Evolutionary conservation across 129 eudicot species (phyloP).

Genomic region (Saussurea involucrata): DNA sequence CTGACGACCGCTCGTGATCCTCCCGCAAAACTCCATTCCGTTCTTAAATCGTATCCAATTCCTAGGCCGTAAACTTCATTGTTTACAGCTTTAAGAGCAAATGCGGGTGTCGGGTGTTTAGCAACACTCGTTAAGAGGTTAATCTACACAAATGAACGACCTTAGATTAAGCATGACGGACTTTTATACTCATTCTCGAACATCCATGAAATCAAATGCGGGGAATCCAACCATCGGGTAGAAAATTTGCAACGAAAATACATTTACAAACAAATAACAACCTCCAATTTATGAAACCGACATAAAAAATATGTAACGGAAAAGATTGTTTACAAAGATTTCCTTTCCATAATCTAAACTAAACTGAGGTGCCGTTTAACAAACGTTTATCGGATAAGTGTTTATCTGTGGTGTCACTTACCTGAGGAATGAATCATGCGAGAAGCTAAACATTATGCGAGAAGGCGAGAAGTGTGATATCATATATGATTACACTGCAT

Average conservation of each 20-base stretch:
- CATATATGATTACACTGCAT: too few relatives aligned
- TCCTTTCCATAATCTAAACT: background rate
- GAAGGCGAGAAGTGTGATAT: too few relatives aligned
- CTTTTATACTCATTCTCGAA: background rate
- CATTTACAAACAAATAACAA: background rate
- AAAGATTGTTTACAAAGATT: background rate
- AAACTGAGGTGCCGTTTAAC: too few relatives aligned
- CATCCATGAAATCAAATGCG: background rate
- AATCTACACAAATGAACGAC: slow-evolving; percentile 30
- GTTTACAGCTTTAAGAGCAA: slow-evolving; percentile 31
- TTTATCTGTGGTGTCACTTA: too few relatives aligned
- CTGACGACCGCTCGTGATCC: slow-evolving; percentile 41
- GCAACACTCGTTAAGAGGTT: slow-evolving; percentile 17
- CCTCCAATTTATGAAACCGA: background rate
- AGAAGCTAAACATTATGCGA: too few relatives aligned
- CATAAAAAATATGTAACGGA: background rate
- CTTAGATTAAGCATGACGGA: background rate
- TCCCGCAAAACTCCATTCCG: slow-evolving; percentile 45
- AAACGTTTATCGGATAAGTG: too few relatives aligned
- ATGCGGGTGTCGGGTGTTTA: slow-evolving; percentile 10
- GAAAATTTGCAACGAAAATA: background rate
- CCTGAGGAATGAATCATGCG: too few relatives aligned
- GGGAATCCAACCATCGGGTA: background rate
- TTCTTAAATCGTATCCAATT: slow-evolving; percentile 20
- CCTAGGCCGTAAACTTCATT: slow-evolving; percentile 23